Percentiles rank a stretch among this genome's conserved stretches.
Conservation (phyloP, 1,284 basidiomycete genomes). For the Erythrobasidium hasegawianum region DNA sequence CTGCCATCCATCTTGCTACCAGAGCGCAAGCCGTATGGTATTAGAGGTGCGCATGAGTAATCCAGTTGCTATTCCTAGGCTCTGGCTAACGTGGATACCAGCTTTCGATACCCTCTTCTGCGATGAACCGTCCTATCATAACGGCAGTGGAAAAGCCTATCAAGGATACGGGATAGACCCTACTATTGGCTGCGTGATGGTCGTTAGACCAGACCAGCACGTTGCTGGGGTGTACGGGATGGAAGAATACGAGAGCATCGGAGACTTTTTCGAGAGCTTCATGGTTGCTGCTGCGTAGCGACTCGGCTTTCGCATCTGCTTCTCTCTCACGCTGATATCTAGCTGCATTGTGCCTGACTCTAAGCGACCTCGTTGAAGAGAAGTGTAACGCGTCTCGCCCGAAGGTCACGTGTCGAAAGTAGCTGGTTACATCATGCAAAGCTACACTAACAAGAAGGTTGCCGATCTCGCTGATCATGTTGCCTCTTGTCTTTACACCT, state of each 20-base stretch:
- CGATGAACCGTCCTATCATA: constrained; percentile 47
- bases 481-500: no score
- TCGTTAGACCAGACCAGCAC: constrained; percentile 48
- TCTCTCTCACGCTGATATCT: no score
- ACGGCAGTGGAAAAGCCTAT: constrained; percentile 47
- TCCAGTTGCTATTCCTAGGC: no score
- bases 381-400: no score
- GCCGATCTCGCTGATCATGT: no score
- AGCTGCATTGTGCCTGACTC: no score
- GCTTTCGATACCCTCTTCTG: constrained; percentile 42
- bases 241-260: constrained; percentile 37
- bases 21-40: constrained; percentile 35
- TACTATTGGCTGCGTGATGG: constrained; percentile 42
- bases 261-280: constrained; percentile 11
- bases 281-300: background rate
- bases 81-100: background rate
- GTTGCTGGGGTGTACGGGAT: constrained; percentile 41
- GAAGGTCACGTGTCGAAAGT: no score
- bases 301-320: no score
- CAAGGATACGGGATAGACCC: constrained; percentile 45
- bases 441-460: no score
- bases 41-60: constrained; percentile 39
- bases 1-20: constrained; percentile 41
- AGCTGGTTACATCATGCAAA: no score
- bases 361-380: no score